Evolutionary conservation across 2,329 filamentous ascomycete genomes (phyloP).

Genomic region (Diaporthe nobilis): DNA sequence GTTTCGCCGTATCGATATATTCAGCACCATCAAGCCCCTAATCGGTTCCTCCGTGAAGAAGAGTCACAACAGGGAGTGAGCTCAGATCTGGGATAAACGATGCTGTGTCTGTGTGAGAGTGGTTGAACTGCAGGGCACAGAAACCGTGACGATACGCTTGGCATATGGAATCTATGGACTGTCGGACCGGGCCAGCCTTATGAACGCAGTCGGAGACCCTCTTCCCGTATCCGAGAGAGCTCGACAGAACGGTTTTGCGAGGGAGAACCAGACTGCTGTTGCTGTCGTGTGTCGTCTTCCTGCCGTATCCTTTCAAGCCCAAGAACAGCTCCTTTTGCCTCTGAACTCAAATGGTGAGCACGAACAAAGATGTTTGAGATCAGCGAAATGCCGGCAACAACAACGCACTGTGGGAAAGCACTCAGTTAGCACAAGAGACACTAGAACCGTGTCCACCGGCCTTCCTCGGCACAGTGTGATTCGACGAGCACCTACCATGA

Average conservation of each 20-base stretch:
- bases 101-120: background rate
- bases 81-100: background rate
- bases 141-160: background rate
- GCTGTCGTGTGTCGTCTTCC: background rate
- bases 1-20: background rate
- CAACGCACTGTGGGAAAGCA: background rate
- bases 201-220: background rate
- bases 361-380: slow-evolving; percentile 10
- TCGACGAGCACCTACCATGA: background rate
- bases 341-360: slow-evolving; percentile 13
- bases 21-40: background rate
- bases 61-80: background rate
- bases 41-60: background rate
- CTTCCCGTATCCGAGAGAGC: background rate
- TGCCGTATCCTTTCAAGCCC: slow-evolving; percentile 1
- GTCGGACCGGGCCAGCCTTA: background rate
- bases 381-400: background rate
- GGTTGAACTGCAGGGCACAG: background rate
- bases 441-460: too few relatives aligned
- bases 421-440: background rate
- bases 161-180: background rate
- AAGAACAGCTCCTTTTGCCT: background rate
- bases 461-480: background rate
- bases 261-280: background rate
- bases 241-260: background rate